These are phyloP conservation scores for Leccinum colubrinum DNA, from an alignment of 1,284 basidiomycete species.

Conservation along the genomic window DNA sequence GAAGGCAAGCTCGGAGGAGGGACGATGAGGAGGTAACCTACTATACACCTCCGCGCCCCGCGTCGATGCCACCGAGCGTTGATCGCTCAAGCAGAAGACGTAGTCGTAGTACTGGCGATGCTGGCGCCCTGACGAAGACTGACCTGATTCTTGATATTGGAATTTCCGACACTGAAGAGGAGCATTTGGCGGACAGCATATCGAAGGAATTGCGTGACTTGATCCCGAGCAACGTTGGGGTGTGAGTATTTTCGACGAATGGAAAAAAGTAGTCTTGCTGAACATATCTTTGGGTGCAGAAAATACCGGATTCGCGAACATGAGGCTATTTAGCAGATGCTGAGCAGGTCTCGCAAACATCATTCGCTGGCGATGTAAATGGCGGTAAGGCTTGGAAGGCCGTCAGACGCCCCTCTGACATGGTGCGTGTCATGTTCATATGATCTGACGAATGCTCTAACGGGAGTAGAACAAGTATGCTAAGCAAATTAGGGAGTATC, in stretches of 20 bases:
- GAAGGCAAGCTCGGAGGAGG: slow-evolving; percentile 57
- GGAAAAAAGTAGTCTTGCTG: background rate
- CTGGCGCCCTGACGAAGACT: slow-evolving; percentile 41
- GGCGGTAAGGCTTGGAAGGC: slow-evolving; percentile 85
- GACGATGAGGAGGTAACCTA: slow-evolving; percentile 47
- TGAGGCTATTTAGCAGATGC: slow-evolving; percentile 72
- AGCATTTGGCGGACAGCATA: slow-evolving; percentile 61
- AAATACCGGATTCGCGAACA: slow-evolving; percentile 66
- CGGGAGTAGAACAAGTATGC: slow-evolving; percentile 82
- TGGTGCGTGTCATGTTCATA: slow-evolving; percentile 53
- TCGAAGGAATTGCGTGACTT: slow-evolving; percentile 63
- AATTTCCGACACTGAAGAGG: slow-evolving; percentile 43
- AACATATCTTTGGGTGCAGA: slow-evolving; percentile 32
- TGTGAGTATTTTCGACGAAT: slow-evolving; percentile 37
- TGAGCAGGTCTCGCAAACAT: slow-evolving; percentile 67
- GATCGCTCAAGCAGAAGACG: slow-evolving; percentile 57
- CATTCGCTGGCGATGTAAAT: slow-evolving; percentile 77
- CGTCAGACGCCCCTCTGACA: slow-evolving; percentile 88
- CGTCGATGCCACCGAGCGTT: slow-evolving; percentile 31
- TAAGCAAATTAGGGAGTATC: slow-evolving; percentile 81
- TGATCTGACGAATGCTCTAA: slow-evolving; percentile 1
- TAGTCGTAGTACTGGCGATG: slow-evolving; percentile 74
- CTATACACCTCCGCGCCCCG: slow-evolving; percentile 30
- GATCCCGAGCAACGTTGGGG: slow-evolving; percentile 45
- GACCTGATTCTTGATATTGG: slow-evolving; percentile 42